Base-by-base conservation (phyloP, 306 rosid genomes). In the Medicago ruthenica region DNA sequence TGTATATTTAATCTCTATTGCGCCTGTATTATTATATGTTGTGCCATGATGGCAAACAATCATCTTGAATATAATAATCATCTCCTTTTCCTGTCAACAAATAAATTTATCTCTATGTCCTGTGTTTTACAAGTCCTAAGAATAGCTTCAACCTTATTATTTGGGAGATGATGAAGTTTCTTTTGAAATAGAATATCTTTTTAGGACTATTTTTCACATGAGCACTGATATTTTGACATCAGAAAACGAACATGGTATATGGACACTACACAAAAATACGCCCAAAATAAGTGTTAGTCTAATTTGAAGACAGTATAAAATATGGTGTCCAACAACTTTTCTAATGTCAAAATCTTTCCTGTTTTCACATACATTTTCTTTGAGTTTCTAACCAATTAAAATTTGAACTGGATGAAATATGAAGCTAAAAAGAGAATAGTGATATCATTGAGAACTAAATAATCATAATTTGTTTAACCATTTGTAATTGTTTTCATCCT, bases 1-100 rank as follows among this genome's bases (percentile, higher is more conserved):
- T 85, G 83, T 63, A 71, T 82, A 73, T 89, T 63, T 71, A 68
- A 59, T 77, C 70, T 60, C 64, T 74, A 62, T 67, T 31, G 77
- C 14, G 31, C 58, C 63, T 68, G 68, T 27, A 27, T 68, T 74
- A 63, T 53, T 54, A 79, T 62, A 79, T 75, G 62, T 47, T 79
- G 81, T 78, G 78, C 44, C 71, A 63, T n/a, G 41, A 42, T 41
- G 66, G 61, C 74, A 36, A 77, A 39, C 58, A 61, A 47, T 74
- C 17, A 27, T 61, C 73, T 78, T 68, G 24, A 83, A 42, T 68
- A 64, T 31, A 50, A 68, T 74, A 64, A 37, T 62, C 27, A 34
- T 62, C 67, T 50, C 67, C 9, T 61, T 61, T 11, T 31, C 7
- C 42, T 61, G 67, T 61, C 67, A 1, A 14, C 31, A 61, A 82